A percentile compares a stretch with the other conserved stretches of the same genome.
These are phyloP conservation scores for Tricholomella constricta DNA, from an alignment of 768 basidiomycete species.

Conservation along the genomic window DNA sequence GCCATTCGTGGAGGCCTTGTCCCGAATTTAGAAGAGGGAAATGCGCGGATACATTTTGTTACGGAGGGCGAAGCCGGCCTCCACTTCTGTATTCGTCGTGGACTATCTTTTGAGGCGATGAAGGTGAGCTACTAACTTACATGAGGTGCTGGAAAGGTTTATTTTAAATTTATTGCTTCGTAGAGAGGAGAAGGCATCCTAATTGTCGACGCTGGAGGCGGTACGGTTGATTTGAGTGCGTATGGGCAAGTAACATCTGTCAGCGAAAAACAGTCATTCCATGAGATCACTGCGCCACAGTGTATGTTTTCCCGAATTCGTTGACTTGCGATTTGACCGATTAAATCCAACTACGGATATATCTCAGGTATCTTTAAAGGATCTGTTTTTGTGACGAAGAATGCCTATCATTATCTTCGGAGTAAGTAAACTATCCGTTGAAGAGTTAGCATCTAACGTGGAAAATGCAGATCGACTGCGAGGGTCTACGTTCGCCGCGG, in stretches of 20 bases:
- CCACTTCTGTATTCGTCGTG: slow-evolving; percentile 49
- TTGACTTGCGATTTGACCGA: background rate
- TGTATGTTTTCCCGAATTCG: slow-evolving; percentile 11
- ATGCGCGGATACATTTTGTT: slow-evolving; percentile 45
- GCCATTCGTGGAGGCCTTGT: slow-evolving; percentile 49
- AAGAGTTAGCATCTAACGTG: background rate
- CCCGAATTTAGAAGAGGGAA: slow-evolving; percentile 32
- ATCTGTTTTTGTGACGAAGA: slow-evolving; percentile 43
- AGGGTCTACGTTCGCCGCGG: slow-evolving; percentile 40
- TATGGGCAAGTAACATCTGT: slow-evolving; percentile 37
- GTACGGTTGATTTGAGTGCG: slow-evolving; percentile 53
- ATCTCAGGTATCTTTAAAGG: slow-evolving; percentile 42
- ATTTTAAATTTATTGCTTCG: no score
- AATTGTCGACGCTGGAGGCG: slow-evolving; percentile 56
- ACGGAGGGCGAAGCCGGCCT: slow-evolving; percentile 60
- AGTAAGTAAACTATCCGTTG: slow-evolving; percentile 33
- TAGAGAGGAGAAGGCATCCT: slow-evolving; percentile 37
- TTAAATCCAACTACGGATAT: background rate
- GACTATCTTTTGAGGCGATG: slow-evolving; percentile 32
- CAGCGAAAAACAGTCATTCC: slow-evolving; percentile 24
- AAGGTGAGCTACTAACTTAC: no score
- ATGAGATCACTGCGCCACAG: slow-evolving; percentile 35
- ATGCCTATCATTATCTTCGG: slow-evolving; percentile 34
- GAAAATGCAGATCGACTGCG: slow-evolving; percentile 34
- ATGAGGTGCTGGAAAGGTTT: no score